Percentiles rank a stretch among this genome's conserved stretches.
Conservation (phyloP, 768 basidiomycete species). For the Leccinellum rugosiceps region DNA sequence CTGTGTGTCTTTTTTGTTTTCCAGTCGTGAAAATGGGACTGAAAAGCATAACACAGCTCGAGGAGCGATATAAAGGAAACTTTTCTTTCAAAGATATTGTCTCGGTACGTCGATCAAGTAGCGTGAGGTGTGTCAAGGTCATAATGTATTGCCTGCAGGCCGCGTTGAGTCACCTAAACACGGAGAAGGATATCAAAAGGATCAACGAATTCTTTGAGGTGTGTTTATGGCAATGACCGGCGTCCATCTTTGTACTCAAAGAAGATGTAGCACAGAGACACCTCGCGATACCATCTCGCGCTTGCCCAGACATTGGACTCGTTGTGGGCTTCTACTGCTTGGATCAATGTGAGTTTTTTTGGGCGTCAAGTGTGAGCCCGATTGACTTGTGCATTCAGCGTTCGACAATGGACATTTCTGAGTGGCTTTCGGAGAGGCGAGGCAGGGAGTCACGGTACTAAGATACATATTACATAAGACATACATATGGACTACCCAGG, state of each 20-base stretch:
- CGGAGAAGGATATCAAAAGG: conserved; percentile 59
- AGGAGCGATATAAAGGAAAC: conserved; percentile 69
- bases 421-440: conserved; percentile 44
- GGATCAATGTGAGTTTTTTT: conserved; percentile 50
- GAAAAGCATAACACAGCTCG: conserved; percentile 39
- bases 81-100: conserved; percentile 54
- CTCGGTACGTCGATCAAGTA: conserved; percentile 37
- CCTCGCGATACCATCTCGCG: conserved; percentile 61
- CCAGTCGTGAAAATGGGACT: background rate
- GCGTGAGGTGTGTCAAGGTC: background rate
- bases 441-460: background rate
- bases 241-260: background rate
- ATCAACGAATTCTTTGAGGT: conserved; percentile 77
- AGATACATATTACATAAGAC: conserved; percentile 17
- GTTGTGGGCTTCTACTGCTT: conserved; percentile 56
- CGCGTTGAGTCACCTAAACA: conserved; percentile 51
- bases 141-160: conserved; percentile 26
- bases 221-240: conserved; percentile 13
- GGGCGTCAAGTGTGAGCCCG: background rate
- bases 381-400: conserved; percentile 37
- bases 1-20: conserved; percentile 38
- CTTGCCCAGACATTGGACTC: conserved; percentile 68
- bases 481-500: too few species aligned
- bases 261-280: conserved; percentile 54
- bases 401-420: conserved; percentile 52